phyloP scores from a whole-genome alignment of 352 stramenopile genomes.

The Phytophthora meadii region DNA sequence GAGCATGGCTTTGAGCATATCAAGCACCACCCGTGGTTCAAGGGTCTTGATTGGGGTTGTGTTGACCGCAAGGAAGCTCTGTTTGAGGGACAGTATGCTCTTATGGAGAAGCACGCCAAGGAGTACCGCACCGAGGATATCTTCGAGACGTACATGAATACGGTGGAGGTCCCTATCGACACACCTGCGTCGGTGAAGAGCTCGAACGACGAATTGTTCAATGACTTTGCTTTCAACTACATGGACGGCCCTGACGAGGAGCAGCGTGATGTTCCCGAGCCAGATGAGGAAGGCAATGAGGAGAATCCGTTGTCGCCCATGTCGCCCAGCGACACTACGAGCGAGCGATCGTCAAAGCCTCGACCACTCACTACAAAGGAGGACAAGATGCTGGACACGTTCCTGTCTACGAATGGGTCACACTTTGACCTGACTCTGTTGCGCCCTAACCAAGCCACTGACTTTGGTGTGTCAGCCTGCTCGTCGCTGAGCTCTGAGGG shows the following conservation, averaged over 20 bases:
- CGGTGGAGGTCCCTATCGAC: conserved; percentile 81
- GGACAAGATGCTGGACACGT: conserved; percentile 53
- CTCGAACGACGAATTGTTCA: conserved; percentile 74
- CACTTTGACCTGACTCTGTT: conserved; percentile 81
- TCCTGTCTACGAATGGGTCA: conserved; percentile 56
- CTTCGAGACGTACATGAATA: conserved; percentile 91
- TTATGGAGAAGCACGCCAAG: conserved; percentile 86
- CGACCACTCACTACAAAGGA: conserved; percentile 25
- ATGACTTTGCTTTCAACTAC: conserved; percentile 88
- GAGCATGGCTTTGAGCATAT: conserved; percentile 86
- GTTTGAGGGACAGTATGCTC: conserved; percentile 74
- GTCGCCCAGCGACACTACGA: conserved; percentile 29
- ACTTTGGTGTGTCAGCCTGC: conserved; percentile 66
- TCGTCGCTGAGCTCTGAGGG: conserved; percentile 66
- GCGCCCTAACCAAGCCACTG: conserved; percentile 68
- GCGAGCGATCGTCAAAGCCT: conserved; percentile 26
- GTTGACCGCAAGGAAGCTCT: conserved; percentile 62
- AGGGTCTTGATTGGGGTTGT: conserved; percentile 86
- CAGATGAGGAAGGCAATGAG: conserved; percentile 43
- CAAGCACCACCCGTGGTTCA: conserved; percentile 90
- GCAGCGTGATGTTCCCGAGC: conserved; percentile 51
- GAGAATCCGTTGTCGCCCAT: conserved; percentile 35
- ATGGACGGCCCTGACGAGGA: conserved; percentile 68
- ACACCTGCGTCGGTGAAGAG: conserved; percentile 85
- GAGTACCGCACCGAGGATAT: conserved; percentile 83